Evolutionary conservation across 345 rosid genomes (phyloP).

Genomic region (Sonneratia caseolaris): DNA sequence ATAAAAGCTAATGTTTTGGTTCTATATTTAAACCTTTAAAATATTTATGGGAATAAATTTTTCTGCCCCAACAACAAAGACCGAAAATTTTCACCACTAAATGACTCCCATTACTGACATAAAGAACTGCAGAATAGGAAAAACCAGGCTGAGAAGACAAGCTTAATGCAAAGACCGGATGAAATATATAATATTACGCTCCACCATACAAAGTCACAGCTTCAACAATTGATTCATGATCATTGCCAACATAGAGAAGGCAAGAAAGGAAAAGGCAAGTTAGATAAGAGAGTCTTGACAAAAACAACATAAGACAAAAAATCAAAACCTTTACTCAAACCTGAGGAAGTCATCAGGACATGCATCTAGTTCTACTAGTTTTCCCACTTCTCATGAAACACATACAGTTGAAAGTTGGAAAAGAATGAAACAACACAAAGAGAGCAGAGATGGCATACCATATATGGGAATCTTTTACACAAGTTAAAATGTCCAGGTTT

Average conservation of each 20-base stretch:
- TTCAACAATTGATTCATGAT: background rate
- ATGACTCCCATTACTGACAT: background rate
- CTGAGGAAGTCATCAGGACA: background rate
- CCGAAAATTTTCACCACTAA: background rate
- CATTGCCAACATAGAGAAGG: background rate
- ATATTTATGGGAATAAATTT: background rate
- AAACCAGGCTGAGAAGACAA: background rate
- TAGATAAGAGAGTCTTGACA: background rate
- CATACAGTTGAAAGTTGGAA: background rate
- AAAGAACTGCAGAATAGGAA: background rate
- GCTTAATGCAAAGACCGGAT: background rate
- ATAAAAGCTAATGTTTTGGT: background rate
- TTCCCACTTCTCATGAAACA: background rate
- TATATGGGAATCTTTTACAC: slow-evolving; percentile 97
- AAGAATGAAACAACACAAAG: background rate
- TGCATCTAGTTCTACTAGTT: background rate
- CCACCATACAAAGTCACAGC: background rate
- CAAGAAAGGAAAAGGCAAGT: background rate
- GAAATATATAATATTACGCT: background rate
- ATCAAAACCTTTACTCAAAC: background rate
- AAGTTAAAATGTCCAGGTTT: slow-evolving; percentile 86
- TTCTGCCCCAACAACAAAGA: background rate
- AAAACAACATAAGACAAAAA: background rate
- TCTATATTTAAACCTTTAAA: background rate
- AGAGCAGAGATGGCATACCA: slow-evolving; percentile 39